Percentiles rank a stretch among this genome's conserved stretches.
phyloP scores from a whole-genome alignment of 257 asterid genomes.

The Mentha longifolia region DNA sequence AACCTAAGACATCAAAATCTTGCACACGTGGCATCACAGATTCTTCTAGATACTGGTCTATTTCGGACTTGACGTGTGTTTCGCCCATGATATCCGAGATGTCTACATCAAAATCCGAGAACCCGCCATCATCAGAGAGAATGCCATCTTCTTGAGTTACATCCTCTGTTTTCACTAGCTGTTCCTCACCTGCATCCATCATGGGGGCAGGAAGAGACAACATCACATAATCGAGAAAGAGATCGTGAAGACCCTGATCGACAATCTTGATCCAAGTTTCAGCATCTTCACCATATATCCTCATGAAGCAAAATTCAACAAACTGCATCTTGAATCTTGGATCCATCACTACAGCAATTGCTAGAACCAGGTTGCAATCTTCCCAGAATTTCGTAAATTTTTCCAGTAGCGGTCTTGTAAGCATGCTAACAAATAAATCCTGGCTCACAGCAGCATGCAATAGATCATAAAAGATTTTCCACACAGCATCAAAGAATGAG shows the following conservation, averaged over 20 bases:
- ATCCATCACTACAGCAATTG: constrained; percentile 76
- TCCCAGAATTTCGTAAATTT: constrained; percentile 58
- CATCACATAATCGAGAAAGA: constrained; percentile 49
- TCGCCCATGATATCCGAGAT: constrained; percentile 52
- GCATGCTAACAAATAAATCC: constrained; percentile 44
- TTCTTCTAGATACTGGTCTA: constrained; percentile 70
- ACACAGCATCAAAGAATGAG: constrained; percentile 60
- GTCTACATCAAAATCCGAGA: constrained; percentile 56
- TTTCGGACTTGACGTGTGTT: constrained; percentile 54
- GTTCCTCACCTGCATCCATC: constrained; percentile 42
- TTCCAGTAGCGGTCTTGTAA: constrained; percentile 53
- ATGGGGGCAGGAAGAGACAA: constrained; percentile 45
- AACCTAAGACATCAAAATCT: constrained; percentile 79
- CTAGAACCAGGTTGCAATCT: constrained; percentile 58
- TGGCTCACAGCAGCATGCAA: constrained; percentile 49
- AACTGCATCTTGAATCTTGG: constrained; percentile 73
- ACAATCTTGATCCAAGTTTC: constrained; percentile 50
- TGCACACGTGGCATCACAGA: constrained; percentile 61
- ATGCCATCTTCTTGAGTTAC: constrained; percentile 41
- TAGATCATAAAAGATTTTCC: constrained; percentile 59
- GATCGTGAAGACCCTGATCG: constrained; percentile 55
- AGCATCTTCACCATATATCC: constrained; percentile 56
- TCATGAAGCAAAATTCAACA: constrained; percentile 54
- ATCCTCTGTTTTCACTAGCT: constrained; percentile 46
- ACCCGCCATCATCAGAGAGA: constrained; percentile 44